A percentile compares a stretch with the other conserved stretches of the same genome.
These are phyloP conservation scores for Mycena olivaceomarginata DNA, from an alignment of 768 basidiomycete species.

Conservation along the genomic window DNA sequence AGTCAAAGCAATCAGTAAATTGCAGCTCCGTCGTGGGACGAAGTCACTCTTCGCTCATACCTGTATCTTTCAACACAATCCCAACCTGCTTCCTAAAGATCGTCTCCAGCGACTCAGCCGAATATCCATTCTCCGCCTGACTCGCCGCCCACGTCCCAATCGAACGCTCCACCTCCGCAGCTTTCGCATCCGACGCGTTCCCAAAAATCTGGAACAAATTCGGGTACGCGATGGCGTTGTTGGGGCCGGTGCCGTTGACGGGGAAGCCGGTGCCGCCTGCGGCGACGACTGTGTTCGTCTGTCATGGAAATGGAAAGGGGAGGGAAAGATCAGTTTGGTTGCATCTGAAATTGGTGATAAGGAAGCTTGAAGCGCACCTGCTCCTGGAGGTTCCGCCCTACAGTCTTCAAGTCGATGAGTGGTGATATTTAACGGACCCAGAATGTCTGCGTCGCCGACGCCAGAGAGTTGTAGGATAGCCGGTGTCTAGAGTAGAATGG, in stretches of 20 bases:
- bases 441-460: slow-evolving; percentile 69
- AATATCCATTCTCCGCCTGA: slow-evolving; percentile 61
- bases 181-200: slow-evolving; percentile 51
- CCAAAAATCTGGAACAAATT: slow-evolving; percentile 69
- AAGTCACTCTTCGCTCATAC: slow-evolving; percentile 47
- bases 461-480: slow-evolving; percentile 73
- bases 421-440: slow-evolving; percentile 67
- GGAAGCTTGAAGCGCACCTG: slow-evolving; percentile 55
- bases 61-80: slow-evolving; percentile 66
- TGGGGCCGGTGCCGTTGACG: slow-evolving; percentile 63
- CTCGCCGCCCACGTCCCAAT: slow-evolving; percentile 64
- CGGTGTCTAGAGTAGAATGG: slow-evolving; percentile 57
- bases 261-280: slow-evolving; percentile 60
- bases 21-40: slow-evolving; percentile 1
- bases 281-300: slow-evolving; percentile 64
- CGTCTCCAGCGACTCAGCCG: slow-evolving; percentile 61
- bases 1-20: background rate
- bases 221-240: slow-evolving; percentile 69
- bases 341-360: background rate
- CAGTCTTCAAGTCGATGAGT: slow-evolving; percentile 67
- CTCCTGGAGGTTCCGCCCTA: slow-evolving; percentile 76
- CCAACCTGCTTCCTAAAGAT: slow-evolving; percentile 66
- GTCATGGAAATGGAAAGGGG: no score
- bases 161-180: slow-evolving; percentile 57
- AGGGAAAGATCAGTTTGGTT: background rate